Conservation (phyloP, 1,139 yeast genomes). For the Zygosaccharomyces pseudobailii region DNA sequence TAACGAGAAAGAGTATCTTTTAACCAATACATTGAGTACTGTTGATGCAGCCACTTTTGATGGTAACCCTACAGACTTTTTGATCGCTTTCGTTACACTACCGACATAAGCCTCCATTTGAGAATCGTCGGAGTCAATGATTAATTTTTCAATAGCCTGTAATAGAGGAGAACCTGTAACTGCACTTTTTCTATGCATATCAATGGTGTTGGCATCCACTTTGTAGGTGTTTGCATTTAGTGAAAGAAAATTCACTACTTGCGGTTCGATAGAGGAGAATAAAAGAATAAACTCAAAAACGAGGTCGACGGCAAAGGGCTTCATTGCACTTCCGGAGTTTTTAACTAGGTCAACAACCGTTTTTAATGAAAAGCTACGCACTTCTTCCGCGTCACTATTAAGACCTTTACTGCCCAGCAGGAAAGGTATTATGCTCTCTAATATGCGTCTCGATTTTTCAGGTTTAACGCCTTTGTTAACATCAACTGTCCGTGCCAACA, state of each 20-base stretch:
- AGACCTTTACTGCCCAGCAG: conserved; percentile 75
- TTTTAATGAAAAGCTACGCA: conserved; percentile 67
- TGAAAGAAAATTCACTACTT: conserved; percentile 76
- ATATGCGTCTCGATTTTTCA: conserved; percentile 46
- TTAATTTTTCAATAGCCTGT: conserved; percentile 74
- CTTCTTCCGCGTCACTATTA: conserved; percentile 82
- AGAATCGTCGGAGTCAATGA: conserved; percentile 52
- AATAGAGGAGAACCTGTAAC: conserved; percentile 82
- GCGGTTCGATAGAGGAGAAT: conserved; percentile 90
- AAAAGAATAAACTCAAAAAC: conserved; percentile 64
- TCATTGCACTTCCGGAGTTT: conserved; percentile 55
- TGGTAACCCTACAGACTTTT: conserved; percentile 79
- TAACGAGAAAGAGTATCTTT: conserved; percentile 50
- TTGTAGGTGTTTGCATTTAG: conserved; percentile 88
- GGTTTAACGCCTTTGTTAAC: conserved; percentile 35
- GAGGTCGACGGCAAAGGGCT: conserved; percentile 63
- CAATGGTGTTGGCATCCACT: conserved; percentile 64
- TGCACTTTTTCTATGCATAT: conserved; percentile 68
- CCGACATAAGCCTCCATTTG: conserved; percentile 51
- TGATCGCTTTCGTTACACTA: conserved; percentile 44
- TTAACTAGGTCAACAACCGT: conserved; percentile 68
- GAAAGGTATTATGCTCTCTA: conserved; percentile 68
- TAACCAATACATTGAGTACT: conserved; percentile 60
- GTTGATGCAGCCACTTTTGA: conserved; percentile 87
- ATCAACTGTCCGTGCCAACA: conserved; percentile 52